Evolutionary conservation across 2,329 filamentous ascomycete species (phyloP), one percentile per base, ranked within the genome.

Genomic region (Calonectria pauciramosa): DNA sequence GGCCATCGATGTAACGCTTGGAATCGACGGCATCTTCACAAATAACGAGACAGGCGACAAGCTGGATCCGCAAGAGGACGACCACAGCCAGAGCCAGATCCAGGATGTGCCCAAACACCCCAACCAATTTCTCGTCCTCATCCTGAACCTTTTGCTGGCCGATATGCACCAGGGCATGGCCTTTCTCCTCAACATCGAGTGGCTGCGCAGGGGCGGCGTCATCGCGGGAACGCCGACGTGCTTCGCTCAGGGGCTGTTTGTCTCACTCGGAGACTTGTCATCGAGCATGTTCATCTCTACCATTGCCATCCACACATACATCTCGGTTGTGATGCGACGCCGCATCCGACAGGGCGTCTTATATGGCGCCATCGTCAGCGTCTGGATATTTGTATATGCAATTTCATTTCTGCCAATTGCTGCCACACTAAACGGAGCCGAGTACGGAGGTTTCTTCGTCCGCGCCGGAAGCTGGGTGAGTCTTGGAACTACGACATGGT

Each of bases 91-190:
- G 36, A 59, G 75, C n/a, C 78, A 80, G 16, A 18, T 3, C 23
- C 78, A 80, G 16, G 16, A 9, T 20, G 66, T 81, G 32, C 82
- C 81, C 49, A 83, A 85, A 26, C 84, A 86, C 8, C 88, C 88
- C 0, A 94, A 94, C 77, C 93, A 94, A 82, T 93, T 94, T 79
- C 88, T 94, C 34, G 86, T 94, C 0, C 87, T 95, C 6, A 93
- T 94, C 72, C 90, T 93, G 82, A 94, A 94, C 81, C 88, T 95
- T 0, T 86, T 95, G 7, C 84, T 93, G 28, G 93, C 93, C 73
- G 93, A 95, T 78, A 88, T 94, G 70, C 91, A 93, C 79, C 93
- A 94, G 79, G 88, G 91, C 10, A 82, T 91, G 0, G 91, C 92
- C 5, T 95, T 94, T 80, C 79, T 93, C 54, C 86, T 94, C 64